These are phyloP conservation scores for Neoarthrinium moseri DNA, from an alignment of 2,329 filamentous ascomycete genomes.

Conservation along the genomic window DNA sequence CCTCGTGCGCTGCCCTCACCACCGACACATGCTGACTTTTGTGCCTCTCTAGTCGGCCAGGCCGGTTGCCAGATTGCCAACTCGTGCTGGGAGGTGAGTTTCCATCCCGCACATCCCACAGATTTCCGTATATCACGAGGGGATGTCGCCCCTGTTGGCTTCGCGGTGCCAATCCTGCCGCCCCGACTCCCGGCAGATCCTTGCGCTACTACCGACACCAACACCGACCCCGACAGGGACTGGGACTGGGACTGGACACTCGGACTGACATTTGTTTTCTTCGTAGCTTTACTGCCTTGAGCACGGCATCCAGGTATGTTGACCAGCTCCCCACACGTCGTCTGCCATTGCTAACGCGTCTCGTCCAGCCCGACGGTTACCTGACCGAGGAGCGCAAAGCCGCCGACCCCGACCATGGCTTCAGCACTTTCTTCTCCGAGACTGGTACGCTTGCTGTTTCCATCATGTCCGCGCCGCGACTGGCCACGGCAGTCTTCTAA, in stretches of 20 bases:
- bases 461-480: too few relatives aligned
- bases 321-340: too few relatives aligned
- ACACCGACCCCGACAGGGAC: not conserved
- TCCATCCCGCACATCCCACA: too few relatives aligned
- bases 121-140: too few relatives aligned
- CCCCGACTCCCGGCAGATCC: too few relatives aligned
- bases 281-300: constrained; percentile 97
- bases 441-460: constrained; percentile 85
- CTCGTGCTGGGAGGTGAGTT: constrained; percentile 99
- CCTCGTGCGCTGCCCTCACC: constrained; percentile 21
- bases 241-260: not conserved
- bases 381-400: constrained; percentile 97
- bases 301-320: constrained; percentile 94
- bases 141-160: too few relatives aligned
- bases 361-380: constrained; percentile 86
- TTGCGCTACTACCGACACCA: too few relatives aligned
- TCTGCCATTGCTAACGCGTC: too few relatives aligned
- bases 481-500: too few relatives aligned
- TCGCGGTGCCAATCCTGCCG: too few relatives aligned
- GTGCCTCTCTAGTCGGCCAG: constrained; percentile 80
- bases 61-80: constrained; percentile 99
- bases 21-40: constrained; percentile 48
- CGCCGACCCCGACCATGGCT: constrained; percentile 89
- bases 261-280: constrained; percentile 18
- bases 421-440: constrained; percentile 99